Evolutionary conservation across 2,329 filamentous ascomycete genomes (phyloP), one percentile per base, ranked within the genome.

Genomic region (Macrophomina pseudophaseolina): DNA sequence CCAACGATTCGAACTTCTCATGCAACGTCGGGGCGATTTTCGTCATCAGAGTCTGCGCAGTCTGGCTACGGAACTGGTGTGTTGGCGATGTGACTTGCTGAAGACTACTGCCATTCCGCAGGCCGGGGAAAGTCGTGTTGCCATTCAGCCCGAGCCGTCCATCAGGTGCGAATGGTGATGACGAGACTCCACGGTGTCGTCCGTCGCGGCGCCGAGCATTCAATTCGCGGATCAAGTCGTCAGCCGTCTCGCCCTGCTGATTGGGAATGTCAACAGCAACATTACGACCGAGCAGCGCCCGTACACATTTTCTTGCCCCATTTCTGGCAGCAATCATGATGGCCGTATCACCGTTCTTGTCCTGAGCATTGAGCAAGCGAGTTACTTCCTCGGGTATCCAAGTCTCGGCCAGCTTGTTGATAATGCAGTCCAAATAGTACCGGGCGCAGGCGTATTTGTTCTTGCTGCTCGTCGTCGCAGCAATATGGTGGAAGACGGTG

Each of bases 401-500:
- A 0, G 89, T 88, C 73, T 96, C 92, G 69, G 90, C 88, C 68
- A 99, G 87, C 76, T 91, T 93, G 78, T 96, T 94, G 65, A 98
- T 84, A 69, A 98, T 90, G 70, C 91, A 91, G 77, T 98, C 94
- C 38, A 97, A 87, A 79, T 99, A 99, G 78, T 98, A 98, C 40
- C 93, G 87, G 38, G 94, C 93, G 74, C 92, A 96, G 28, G 91
- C 90, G 75, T 94, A 93, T 78, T 94, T 97, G 68, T 91, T 91
- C 60, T 93, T 90, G 63, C 91, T 92, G 72, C 90, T 89, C 66
- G 94, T 97, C 72, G 94, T 94, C 64, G 91, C 90, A 18, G 94
- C 92, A 51, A 97, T 94, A 76, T 98, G 94, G 75, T 98, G 95
- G 73, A 99, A 94, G 62, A 97, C 92, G 0, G 93, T 97, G 68